Base-by-base conservation (phyloP, 2,329 filamentous ascomycete species). In the Xylaria polymorpha region DNA sequence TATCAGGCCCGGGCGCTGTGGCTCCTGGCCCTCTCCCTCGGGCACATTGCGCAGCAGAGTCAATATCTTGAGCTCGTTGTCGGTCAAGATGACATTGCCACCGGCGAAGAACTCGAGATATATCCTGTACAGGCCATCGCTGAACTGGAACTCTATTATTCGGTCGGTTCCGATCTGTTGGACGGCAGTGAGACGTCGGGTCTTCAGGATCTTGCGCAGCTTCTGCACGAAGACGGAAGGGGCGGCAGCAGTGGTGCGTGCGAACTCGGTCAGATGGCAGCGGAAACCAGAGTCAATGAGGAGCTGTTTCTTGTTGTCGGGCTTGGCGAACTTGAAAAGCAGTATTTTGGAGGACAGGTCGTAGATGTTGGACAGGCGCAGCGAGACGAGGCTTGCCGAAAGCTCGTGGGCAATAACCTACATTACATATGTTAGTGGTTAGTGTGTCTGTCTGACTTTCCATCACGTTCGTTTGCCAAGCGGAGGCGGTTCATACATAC, bases 51-150 rank as follows among this genome's bases (percentile, higher is more conserved):
- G 89, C 73, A 96, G 84, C 22, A 99, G 82, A 0, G 92, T 90
- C 43, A 98, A 80, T 64, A 98, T 94, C 71, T 91, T 96, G 61
- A 94, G 84, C 29, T 97, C 91, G 60, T 86, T 87, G 78, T 98
- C 94, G 2, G 96, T 97, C 62, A 99, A 85, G 70, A 99, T 93
- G 69, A 99, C 91, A 78, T 99, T 99, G 55, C 96, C 96, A 61
- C 93, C 92, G 0, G 96, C 95, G 79, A 97, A 99, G 83, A 99
- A 99, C 81, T 99, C 96, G 35, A 99, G 84, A 78, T 94, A 98
- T 25, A 99, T 81, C 50, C 91, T 87, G 78, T 97, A 98, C 74
- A 91, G 87, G 12, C 96, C 96, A 83, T 98, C 94, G 74, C 93
- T 97, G 79, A 99, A 98, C 75, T 92, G 88, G 63, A 99, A 90